Conservation (phyloP, 2,329 filamentous ascomycete species). For the Trichoderma aggressivum region DNA sequence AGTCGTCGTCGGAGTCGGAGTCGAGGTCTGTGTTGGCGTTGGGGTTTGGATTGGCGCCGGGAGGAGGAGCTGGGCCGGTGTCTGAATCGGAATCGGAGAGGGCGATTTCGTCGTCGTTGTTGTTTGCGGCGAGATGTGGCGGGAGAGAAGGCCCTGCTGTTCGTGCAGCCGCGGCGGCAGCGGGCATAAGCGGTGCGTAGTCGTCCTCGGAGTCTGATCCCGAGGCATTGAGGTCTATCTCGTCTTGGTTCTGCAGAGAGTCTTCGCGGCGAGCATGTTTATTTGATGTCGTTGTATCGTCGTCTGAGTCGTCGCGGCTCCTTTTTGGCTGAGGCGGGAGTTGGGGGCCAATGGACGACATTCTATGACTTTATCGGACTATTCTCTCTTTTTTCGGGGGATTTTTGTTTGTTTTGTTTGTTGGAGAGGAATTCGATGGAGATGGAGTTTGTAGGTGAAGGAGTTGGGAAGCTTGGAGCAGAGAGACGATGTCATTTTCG, state of each 20-base stretch:
- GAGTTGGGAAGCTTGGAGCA: not conserved
- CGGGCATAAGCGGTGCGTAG: conserved; percentile 35
- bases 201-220: conserved; percentile 38
- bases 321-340: conserved; percentile 65
- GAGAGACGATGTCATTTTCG: not conserved
- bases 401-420: not conserved
- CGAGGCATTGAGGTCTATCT: conserved; percentile 44
- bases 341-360: conserved; percentile 66
- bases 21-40: conserved; percentile 32
- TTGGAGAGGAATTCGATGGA: not conserved
- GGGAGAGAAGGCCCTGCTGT: conserved; percentile 17
- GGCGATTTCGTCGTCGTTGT: conserved; percentile 42
- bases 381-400: not conserved
- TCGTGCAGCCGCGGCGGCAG: conserved; percentile 7
- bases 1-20: conserved; percentile 45
- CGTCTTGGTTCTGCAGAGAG: conserved; percentile 40
- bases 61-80: conserved; percentile 38
- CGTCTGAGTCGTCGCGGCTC: conserved; percentile 42
- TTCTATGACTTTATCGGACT: not conserved
- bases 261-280: conserved; percentile 40
- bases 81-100: conserved; percentile 36
- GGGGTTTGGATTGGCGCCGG: conserved; percentile 24
- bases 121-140: conserved; percentile 1
- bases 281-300: conserved; percentile 40
- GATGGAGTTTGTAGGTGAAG: not conserved